These are phyloP conservation scores for Kondoa malvinella DNA, from an alignment of 768 basidiomycete species.

Conservation along the genomic window DNA sequence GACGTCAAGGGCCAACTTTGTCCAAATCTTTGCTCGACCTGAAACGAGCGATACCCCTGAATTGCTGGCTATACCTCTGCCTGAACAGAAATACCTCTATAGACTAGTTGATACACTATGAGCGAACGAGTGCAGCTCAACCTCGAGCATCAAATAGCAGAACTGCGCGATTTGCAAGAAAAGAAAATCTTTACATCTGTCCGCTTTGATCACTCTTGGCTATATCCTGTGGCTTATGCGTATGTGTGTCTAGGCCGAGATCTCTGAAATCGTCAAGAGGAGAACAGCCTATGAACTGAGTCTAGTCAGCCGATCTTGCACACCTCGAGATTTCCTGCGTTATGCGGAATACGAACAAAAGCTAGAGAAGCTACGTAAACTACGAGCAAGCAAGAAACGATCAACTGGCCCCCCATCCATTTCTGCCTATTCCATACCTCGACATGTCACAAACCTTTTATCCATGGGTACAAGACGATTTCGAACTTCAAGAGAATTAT, in stretches of 20 bases:
- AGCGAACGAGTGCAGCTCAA: neutral
- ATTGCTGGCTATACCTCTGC: no score
- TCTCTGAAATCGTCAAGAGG: neutral
- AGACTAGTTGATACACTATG: no score
- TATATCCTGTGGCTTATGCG: neutral
- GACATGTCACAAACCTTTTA: neutral
- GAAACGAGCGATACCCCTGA: no score
- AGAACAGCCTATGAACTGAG: neutral
- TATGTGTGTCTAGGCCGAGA: neutral
- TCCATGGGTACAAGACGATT: neutral
- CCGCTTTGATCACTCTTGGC: neutral
- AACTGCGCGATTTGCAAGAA: conserved; percentile 4
- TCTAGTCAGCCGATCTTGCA: neutral
- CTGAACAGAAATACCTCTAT: no score
- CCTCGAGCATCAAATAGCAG: conserved; percentile 1
- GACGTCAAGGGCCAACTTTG: no score
- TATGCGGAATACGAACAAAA: neutral
- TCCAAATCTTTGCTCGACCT: no score
- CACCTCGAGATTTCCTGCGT: neutral
- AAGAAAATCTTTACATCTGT: neutral
- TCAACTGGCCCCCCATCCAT: neutral
- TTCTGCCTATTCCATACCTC: neutral
- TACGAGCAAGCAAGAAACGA: neutral
- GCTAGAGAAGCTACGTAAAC: neutral
- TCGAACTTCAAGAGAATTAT: neutral